phyloP scores from a whole-genome alignment of 257 asterid species.

The Anisodus tanguticus region DNA sequence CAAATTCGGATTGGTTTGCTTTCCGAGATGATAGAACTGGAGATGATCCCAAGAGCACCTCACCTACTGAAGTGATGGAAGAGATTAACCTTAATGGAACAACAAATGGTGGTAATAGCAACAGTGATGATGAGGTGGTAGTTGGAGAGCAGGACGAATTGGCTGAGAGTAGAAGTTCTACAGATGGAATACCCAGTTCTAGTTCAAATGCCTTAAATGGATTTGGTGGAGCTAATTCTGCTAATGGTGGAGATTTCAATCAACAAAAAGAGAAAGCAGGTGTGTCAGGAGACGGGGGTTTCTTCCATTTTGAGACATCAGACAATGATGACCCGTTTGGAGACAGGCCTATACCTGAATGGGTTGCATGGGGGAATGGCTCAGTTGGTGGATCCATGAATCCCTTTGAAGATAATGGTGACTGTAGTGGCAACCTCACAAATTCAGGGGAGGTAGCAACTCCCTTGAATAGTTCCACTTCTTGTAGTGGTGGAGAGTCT shows the following conservation, averaged over 20 bases:
- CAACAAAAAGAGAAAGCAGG: slow-evolving; percentile 39
- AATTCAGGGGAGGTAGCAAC: slow-evolving; percentile 40
- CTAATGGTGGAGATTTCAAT: slow-evolving; percentile 31
- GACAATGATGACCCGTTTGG: slow-evolving; percentile 73
- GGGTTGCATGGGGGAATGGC: slow-evolving; percentile 89
- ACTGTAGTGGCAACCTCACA: slow-evolving; percentile 31
- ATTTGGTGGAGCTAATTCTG: slow-evolving; percentile 41
- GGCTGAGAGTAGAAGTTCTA: slow-evolving; percentile 42
- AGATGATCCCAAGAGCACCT: slow-evolving; percentile 54
- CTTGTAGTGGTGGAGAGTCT: slow-evolving; percentile 44
- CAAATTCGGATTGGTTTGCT: slow-evolving; percentile 99
- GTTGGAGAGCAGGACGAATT: slow-evolving; percentile 86
- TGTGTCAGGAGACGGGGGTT: slow-evolving; percentile 57
- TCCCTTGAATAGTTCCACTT: slow-evolving; percentile 41
- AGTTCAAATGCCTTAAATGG: slow-evolving; percentile 41
- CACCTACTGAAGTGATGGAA: slow-evolving; percentile 63
- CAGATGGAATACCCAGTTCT: slow-evolving; percentile 44
- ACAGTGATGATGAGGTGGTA: slow-evolving; percentile 83
- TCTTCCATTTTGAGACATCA: slow-evolving; percentile 69
- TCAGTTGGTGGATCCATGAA: slow-evolving; percentile 65
- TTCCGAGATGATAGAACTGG: slow-evolving; percentile 79
- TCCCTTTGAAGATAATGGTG: slow-evolving; percentile 64
- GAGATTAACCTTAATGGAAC: slow-evolving; percentile 60
- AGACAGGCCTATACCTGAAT: slow-evolving; percentile 86
- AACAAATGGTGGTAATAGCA: slow-evolving; percentile 53